Evolutionary conservation across 805 yeast species (phyloP), one percentile per base, ranked within the genome.

Genomic region (Kluyveromyces lactis): DNA sequence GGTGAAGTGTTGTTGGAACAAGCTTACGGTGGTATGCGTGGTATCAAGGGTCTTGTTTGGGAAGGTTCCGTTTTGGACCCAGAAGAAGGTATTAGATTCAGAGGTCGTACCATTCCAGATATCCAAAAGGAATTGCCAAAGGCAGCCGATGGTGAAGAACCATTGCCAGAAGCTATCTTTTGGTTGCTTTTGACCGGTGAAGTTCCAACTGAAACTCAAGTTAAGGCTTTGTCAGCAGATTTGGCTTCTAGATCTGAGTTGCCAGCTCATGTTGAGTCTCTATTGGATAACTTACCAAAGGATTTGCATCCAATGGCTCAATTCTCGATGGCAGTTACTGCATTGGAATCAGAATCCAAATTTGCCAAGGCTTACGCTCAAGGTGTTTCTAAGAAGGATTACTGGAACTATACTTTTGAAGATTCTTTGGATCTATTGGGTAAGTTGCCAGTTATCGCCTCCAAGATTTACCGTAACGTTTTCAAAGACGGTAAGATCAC

Each of bases 21-120:
- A 68, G 89, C 87, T 30, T 84, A 82, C 66, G 94, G 94, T 68
- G 94, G 94, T 70, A 80, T 80, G 89, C 75, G 94, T 64, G 94
- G 94, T 59, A 79, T 83, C 63, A 79, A 80, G 65, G 85, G 86
- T 52, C 69, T 84, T 46, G 87, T 83, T 39, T 83, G 92, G 92
- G 94, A 83, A 71, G 90, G 90, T 49, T 81, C 90, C 36, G 90
- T 82, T 24, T 67, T 83, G 54, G 94, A 83, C 60, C 82, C 94
- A 43, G 76, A 75, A 49, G 92, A 83, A 64, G 94, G 94, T 64
- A 84, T 83, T 58, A 76, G 87, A 62, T 83, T 83, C 73, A 80
- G 90, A 65, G 90, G 90, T 52, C 71, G 72, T 61, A 82, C 92
- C 48, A 84, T 83, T 53, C 89, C 89, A 48, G 89, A 83, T 49